These are phyloP conservation scores for Saussurea involucrata DNA, from an alignment of 129 eudicot species.

Conservation along the genomic window DNA sequence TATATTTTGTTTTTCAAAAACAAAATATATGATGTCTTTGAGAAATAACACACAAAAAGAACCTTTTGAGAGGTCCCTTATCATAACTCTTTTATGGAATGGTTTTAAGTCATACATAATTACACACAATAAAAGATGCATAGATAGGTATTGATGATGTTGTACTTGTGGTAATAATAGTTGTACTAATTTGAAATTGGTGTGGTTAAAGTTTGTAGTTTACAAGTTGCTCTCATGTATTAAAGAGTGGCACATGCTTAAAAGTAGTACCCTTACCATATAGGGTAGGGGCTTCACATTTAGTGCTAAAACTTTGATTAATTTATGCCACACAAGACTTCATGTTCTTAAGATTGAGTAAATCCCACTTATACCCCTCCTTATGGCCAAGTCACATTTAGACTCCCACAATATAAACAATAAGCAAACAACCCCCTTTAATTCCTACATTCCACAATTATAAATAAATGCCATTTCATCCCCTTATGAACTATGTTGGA, in stretches of 20 bases:
- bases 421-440: background rate
- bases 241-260: slow-evolving; percentile 37
- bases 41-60: background rate
- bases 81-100: slow-evolving; percentile 11
- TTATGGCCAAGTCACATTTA: background rate
- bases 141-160: slow-evolving; percentile 25
- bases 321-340: slow-evolving; percentile 1
- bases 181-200: slow-evolving; percentile 34
- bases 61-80: background rate
- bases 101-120: slow-evolving; percentile 25
- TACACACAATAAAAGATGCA: slow-evolving; percentile 21
- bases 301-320: slow-evolving; percentile 25
- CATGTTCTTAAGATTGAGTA: background rate
- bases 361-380: slow-evolving; percentile 23
- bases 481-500: background rate
- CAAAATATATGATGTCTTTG: background rate
- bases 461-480: background rate
- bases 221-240: slow-evolving; percentile 35
- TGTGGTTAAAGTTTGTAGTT: slow-evolving; percentile 32
- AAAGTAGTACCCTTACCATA: slow-evolving; percentile 27
- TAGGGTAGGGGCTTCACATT: slow-evolving; percentile 29
- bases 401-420: background rate
- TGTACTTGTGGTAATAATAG: slow-evolving; percentile 33
- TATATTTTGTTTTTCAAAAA: background rate
- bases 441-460: background rate